Percentiles rank a stretch among this genome's conserved stretches.
phyloP scores from a whole-genome alignment of 768 basidiomycete genomes.

The Udeniomyces megalosporus region DNA sequence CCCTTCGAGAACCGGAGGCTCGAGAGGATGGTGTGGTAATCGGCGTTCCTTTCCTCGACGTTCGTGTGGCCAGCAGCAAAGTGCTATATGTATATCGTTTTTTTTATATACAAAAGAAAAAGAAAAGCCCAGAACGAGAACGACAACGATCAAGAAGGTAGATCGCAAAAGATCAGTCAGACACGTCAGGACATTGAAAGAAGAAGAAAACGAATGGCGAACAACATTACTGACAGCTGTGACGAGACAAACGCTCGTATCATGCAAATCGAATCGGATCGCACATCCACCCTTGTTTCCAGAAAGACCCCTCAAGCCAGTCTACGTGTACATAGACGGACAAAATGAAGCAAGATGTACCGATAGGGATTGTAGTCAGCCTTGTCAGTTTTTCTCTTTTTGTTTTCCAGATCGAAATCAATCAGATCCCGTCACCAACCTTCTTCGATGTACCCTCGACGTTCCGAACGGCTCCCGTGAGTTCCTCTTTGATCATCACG shows the following conservation, averaged over 20 bases:
- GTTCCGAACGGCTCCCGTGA: conserved; percentile 66
- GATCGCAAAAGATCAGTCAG: too few species aligned
- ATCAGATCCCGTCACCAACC: conserved; percentile 35
- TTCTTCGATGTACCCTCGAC: conserved; percentile 87
- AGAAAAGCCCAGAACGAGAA: too few species aligned
- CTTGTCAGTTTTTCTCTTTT: too few species aligned
- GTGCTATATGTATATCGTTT: conserved; percentile 36
- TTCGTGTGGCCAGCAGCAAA: conserved; percentile 90
- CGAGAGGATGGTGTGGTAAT: conserved; percentile 71
- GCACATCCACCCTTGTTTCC: conserved; percentile 95
- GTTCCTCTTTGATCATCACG: conserved; percentile 58
- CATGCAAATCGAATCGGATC: conserved; percentile 77
- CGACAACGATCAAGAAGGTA: too few species aligned
- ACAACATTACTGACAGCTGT: conserved; percentile 39
- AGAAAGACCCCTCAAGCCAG: conserved; percentile 58
- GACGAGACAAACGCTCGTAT: conserved; percentile 84
- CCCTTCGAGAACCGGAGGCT: conserved; percentile 79
- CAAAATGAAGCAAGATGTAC: neutral
- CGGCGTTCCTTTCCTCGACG: conserved; percentile 74
- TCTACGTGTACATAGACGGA: conserved; percentile 22
- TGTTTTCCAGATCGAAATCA: neutral
- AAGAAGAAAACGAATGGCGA: neutral
- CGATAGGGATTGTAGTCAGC: too few species aligned
- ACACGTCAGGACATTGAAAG: too few species aligned
- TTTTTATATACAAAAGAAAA: neutral